Evolutionary conservation across 2,329 filamentous ascomycete genomes (phyloP), one percentile per base, ranked within the genome.

Genomic region (Pleurostoma richardsiae): DNA sequence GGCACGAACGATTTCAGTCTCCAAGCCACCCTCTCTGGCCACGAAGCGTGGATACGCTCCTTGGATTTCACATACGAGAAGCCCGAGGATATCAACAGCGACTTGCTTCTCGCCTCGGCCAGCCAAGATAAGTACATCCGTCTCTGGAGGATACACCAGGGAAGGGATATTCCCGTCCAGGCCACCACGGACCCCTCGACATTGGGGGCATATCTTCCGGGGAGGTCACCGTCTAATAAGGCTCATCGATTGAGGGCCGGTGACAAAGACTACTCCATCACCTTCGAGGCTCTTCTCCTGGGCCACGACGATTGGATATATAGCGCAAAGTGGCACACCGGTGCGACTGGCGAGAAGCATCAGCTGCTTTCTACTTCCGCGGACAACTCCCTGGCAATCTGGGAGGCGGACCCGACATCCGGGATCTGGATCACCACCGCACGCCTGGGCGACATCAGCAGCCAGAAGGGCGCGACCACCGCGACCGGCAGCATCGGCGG

Each of bases 251-350:
- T 99, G 49, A 77, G 79, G 39, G 75, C 80, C 3, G 72, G 69
- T 0, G 73, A 68, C 1, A 73, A 71, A 4, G 84, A 85, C 54
- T 92, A 88, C 65, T 88, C 86, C 5, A 76, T 96, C 47, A 95
- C 90, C 0, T 97, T 99, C 55, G 94, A 99, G 65, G 94, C 94
- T 1, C 73, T 99, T 3, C 77, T 99, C 5, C 79, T 99, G 3
- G 94, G 94, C 6, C 94, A 99, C 60, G 94, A 99, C 62, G 94
- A 99, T 60, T 99, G 94, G 94, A 92, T 99, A 48, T 97, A 96
- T 66, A 95, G 88, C 47, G 85, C 88, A 2, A 74, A 76, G 46
- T 96, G 91, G 91, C 77, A 79, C 63, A 71, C 40, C 2, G 44
- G 52, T 30, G 29, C 29, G 36, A 59, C 67, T 10, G 68, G 72